Percentiles rank a stretch among this genome's conserved stretches.
These are phyloP conservation scores for Tuber indicum DNA, from an alignment of 495 filamentous ascomycete species.

Conservation along the genomic window DNA sequence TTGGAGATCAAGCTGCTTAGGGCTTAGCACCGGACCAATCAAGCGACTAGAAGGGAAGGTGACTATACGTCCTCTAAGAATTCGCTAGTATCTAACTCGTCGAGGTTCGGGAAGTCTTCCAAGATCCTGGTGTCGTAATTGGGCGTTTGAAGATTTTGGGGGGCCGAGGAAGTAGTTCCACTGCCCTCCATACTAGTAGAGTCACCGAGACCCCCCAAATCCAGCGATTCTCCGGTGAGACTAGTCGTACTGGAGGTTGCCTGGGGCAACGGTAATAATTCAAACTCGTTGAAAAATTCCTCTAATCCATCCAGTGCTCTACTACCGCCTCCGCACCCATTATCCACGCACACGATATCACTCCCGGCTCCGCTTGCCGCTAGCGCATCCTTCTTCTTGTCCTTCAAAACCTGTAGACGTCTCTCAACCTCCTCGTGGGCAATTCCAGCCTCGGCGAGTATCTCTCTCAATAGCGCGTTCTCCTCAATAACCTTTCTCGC, in stretches of 20 bases:
- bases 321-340: slow-evolving; percentile 7
- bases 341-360: neutral
- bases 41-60: neutral
- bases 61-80: neutral
- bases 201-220: neutral
- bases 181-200: neutral
- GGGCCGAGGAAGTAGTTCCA: neutral
- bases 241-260: neutral
- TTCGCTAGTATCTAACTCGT: neutral
- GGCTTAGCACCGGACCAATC: neutral
- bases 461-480: slow-evolving; percentile 50
- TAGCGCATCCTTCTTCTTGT: neutral
- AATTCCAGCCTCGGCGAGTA: slow-evolving; percentile 43
- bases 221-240: neutral
- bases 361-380: neutral
- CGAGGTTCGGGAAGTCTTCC: neutral
- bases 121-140: neutral
- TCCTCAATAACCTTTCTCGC: slow-evolving; percentile 59
- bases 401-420: slow-evolving; percentile 18
- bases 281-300: slow-evolving; percentile 1
- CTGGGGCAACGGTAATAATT: neutral
- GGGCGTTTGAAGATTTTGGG: neutral
- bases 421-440: slow-evolving; percentile 23
- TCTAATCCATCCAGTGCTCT: neutral
- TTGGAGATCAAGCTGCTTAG: neutral